A percentile compares a stretch with the other conserved stretches of the same genome.
Conservation (phyloP, 176 grass and related monocot species). For the Calamus simplicifolius region DNA sequence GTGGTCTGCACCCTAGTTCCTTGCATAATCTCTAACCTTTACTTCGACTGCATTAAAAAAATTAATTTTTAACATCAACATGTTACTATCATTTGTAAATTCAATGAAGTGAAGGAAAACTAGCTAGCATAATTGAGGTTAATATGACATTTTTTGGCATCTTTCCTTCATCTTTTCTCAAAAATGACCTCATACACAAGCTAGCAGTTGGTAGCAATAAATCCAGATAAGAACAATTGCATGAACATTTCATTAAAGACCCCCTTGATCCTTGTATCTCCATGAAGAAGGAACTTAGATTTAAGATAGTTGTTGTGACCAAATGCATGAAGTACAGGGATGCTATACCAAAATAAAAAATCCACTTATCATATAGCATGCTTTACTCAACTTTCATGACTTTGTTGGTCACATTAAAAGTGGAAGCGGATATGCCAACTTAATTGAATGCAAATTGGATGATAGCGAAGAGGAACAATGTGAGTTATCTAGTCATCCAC, state of each 20-base stretch:
- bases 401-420: slow-evolving; percentile 33
- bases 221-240: too few relatives aligned
- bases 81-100: too few relatives aligned
- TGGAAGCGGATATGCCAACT: slow-evolving; percentile 5
- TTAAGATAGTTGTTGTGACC: slow-evolving; percentile 11
- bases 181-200: slow-evolving; percentile 34
- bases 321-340: slow-evolving; percentile 30
- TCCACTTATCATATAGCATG: slow-evolving; percentile 4
- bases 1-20: too few relatives aligned
- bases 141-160: slow-evolving; percentile 16
- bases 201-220: slow-evolving; percentile 32
- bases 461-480: slow-evolving; percentile 13
- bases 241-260: slow-evolving; percentile 16
- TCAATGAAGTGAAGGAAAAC: slow-evolving; percentile 6
- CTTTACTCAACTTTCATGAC: slow-evolving; percentile 31
- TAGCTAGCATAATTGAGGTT: not conserved
- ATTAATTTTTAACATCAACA: too few relatives aligned
- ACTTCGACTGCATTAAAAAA: too few relatives aligned
- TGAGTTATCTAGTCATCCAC: slow-evolving; percentile 17
- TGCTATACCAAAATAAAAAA: slow-evolving; percentile 22
- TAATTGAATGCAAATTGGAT: slow-evolving; percentile 12
- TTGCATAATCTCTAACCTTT: too few relatives aligned
- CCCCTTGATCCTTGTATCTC: slow-evolving; percentile 1
- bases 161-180: slow-evolving; percentile 28
- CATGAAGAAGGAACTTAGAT: slow-evolving; percentile 16